Base-by-base conservation (phyloP, 2,329 filamentous ascomycete genomes). In the Aspergillus brasiliensis region DNA sequence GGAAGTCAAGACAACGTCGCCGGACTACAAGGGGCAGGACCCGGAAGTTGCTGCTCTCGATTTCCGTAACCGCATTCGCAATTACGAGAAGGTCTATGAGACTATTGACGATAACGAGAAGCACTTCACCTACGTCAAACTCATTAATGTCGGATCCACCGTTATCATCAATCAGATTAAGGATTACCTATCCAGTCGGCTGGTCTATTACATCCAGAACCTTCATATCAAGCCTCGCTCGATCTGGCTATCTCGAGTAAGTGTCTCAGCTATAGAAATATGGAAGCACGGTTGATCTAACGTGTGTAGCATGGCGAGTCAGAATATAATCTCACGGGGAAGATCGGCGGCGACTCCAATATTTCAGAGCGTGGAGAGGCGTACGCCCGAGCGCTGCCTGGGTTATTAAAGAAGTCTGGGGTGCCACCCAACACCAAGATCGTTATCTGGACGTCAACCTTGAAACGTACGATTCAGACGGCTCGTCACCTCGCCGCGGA, bases 191-290 rank as follows among this genome's bases (percentile, higher is more conserved):
- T 95, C 97, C 75, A 97, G 92, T 75, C 89, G 95, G 59, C 89
- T 99, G 47, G 94, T 99, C 48, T 99, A 99, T 78, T 99, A 97
- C 75, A 86, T 98, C 60, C 97, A 98, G 88, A 99, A 98, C 75
- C 83, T 99, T 40, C 95, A 99, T 79, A 99, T 99, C 76, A 94
- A 94, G 65, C 94, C 94, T 17, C 87, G 95, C 58, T 96, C 92
- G 3, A 96, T 99, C 66, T 99, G 95, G 95, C 81, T 99, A 54
- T 98, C 95, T 67, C 84, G 95, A 65, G 91, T 94, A 82, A 78
- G 88, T 84, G 38, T 13, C 55, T n/a, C 17, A n/a, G n/a, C 19
- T 40, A 8, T 49, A n/a, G n/a, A n/a, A n/a, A 46, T 11, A 5
- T 5, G 2, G 0, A 15, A 13, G 3, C 11, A 34, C 10, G 0